Conservation (phyloP, 2,329 filamentous ascomycete genomes). For the Fusarium paranaense region DNA sequence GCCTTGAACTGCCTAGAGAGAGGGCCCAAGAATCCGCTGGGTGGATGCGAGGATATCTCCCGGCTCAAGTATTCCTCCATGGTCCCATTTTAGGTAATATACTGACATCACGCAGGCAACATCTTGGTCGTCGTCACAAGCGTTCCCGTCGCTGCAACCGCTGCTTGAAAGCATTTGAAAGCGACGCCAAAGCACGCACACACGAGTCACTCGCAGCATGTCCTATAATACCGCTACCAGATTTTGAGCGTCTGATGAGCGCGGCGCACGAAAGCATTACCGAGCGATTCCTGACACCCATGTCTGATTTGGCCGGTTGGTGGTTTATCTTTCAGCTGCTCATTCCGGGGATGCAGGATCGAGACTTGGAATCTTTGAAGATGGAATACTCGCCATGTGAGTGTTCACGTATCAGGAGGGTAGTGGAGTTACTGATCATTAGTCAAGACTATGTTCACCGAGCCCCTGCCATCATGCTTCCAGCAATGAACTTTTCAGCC, state of each 20-base stretch:
- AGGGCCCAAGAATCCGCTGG: not conserved
- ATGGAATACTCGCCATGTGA: not conserved
- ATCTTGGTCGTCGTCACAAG: not conserved
- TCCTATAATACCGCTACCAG: not conserved
- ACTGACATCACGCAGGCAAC: not conserved
- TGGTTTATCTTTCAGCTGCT: slow-evolving; percentile 1
- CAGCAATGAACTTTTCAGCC: not conserved
- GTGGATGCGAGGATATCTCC: not conserved
- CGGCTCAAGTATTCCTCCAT: not conserved
- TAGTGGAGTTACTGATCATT: not conserved
- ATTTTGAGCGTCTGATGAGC: not conserved
- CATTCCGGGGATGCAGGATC: not conserved
- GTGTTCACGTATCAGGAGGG: not conserved
- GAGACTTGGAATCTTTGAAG: not conserved
- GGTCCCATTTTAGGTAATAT: no score
- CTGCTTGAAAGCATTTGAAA: not conserved
- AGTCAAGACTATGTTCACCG: not conserved
- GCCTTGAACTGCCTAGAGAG: not conserved
- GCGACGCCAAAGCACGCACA: not conserved
- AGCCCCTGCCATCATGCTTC: not conserved
- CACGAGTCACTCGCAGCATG: not conserved
- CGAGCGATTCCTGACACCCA: not conserved
- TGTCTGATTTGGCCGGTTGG: not conserved
- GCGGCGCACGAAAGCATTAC: not conserved
- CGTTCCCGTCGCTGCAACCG: not conserved